Evolutionary conservation across 75 land plant species (phyloP), one percentile per base, ranked within the genome.

Genomic region (Azolla pinnata): DNA sequence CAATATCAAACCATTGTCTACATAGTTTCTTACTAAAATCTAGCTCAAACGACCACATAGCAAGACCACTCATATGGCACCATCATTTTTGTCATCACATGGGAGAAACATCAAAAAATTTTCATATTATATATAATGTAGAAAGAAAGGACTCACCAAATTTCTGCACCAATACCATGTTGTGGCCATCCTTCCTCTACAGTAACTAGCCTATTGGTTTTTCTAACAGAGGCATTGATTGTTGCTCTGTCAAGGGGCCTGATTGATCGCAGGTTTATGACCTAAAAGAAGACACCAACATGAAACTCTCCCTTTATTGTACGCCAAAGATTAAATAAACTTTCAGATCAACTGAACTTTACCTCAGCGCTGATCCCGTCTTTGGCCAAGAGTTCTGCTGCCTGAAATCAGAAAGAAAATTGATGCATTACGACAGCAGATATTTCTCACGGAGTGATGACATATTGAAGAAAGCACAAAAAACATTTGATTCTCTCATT

Each of bases 151-250:
- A 47, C 67, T 40, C 65, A 88, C 91, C 90, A 80, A 10, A 89
- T 83, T 65, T 89, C 87, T 45, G 90, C 86, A 29, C 90, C 86
- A 69, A 89, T 75, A 34, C 96, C 96, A 72, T 86, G 82, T 69
- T 89, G 96, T 7, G 90, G 96, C 64, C 85, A 89, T 1, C 90
- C 96, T 70, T 89, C 90, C 67, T 89, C 96, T 26, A 86, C 76
- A 7, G 91, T 80, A 27, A 90, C 81, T 2, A 90, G 77, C 53
- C 91, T 51, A 66, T 73, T 83, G 0, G 96, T 90, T 58, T 86
- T 90, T 66, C 79, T 73, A 18, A 86, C 87, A n/a, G 91, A 90
- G 2, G 76, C 75, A 67, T 83, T 81, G 7, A 89, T 86, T 3
- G 90, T 74, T 44, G 69, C 60, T 76, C 87, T 83, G 56, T 89